Percentiles rank a stretch among this genome's conserved stretches.
Evolutionary conservation across 1,284 basidiomycete species (phyloP).

Genomic region (Sporisorium scitamineum): DNA sequence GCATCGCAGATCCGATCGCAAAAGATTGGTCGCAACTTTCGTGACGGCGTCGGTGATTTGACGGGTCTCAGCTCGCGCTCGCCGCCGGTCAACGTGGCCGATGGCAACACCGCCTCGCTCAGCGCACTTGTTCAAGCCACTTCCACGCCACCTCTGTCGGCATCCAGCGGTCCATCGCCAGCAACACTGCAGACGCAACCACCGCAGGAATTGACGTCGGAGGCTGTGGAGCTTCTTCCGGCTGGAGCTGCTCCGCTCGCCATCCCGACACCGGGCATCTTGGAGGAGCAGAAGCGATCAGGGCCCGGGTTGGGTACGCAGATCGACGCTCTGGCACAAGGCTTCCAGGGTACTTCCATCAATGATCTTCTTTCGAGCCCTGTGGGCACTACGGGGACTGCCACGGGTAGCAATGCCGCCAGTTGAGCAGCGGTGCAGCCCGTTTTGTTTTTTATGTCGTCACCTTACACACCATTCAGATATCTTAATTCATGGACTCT

Average conservation of each 20-base stretch:
- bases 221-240: constrained; percentile 29
- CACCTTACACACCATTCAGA: constrained; percentile 20
- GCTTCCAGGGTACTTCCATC: constrained; percentile 37
- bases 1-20: constrained; percentile 31
- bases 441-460: constrained; percentile 3
- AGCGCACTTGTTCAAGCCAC: constrained; percentile 20
- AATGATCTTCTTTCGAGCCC: constrained; percentile 43
- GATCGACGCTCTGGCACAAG: constrained; percentile 36
- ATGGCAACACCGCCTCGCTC: constrained; percentile 25
- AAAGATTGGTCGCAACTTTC: constrained; percentile 48
- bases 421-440: background rate
- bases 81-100: constrained; percentile 28
- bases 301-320: constrained; percentile 33
- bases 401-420: constrained; percentile 12
- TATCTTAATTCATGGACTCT: constrained; percentile 1
- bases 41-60: constrained; percentile 47
- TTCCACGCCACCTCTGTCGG: constrained; percentile 33
- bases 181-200: constrained; percentile 7
- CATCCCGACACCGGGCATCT: constrained; percentile 36
- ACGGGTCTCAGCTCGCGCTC: constrained; percentile 53
- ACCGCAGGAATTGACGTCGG: constrained; percentile 5
- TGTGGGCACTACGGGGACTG: constrained; percentile 16
- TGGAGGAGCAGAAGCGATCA: constrained; percentile 35
- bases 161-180: constrained; percentile 14
- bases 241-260: constrained; percentile 49